Evolutionary conservation across 805 yeast species (phyloP), one percentile per base, ranked within the genome.

Genomic region (Ogataea parapolymorpha): DNA sequence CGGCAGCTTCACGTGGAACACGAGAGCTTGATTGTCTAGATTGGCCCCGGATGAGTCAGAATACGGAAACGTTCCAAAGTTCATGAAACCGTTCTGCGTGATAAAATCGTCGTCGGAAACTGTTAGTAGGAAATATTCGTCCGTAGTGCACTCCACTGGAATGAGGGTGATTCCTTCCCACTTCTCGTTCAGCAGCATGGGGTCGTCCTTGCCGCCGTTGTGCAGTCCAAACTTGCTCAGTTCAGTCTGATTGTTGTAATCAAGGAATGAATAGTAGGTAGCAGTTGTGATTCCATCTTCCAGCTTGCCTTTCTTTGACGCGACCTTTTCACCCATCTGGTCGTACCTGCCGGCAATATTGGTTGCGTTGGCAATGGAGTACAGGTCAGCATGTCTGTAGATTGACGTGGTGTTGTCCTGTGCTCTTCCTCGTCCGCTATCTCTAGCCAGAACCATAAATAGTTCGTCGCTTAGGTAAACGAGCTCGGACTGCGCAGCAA

Each of bases 111-210:
- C 56, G 35, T 61, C 66, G 17, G 60, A 54, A 16, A 48, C 53
- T 0, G 55, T 33, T 13, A 61, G 32, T 16, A 61, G 29, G 44
- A 43, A 61, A 33, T 54, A 61, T 38, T 58, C 64, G 43, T 59
- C 63, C 11, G 46, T 43, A 13, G 63, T 54, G 37, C 63, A 57
- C 32, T 55, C 51, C 29, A 58, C 50, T 17, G 66, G 65, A 39
- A 61, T 50, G 32, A 59, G 41, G 12, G 58, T 47, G 39, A 61
- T 41, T 38, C 62, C 63, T 40, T 61, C 66, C 66, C 65, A 61
- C 41, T 61, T 61, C 36, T 61, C 65, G 40, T 61, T 61, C 25
- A 61, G 40, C 32, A 59, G 41, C 14, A 23, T 25, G 6, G 31
- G 26, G 42, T 58, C 58, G 28, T 53, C 52, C 3, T 32, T 54